These are phyloP conservation scores for Tetragonia tetragonoides DNA, from an alignment of 148 eudicot genomes.

Conservation along the genomic window DNA sequence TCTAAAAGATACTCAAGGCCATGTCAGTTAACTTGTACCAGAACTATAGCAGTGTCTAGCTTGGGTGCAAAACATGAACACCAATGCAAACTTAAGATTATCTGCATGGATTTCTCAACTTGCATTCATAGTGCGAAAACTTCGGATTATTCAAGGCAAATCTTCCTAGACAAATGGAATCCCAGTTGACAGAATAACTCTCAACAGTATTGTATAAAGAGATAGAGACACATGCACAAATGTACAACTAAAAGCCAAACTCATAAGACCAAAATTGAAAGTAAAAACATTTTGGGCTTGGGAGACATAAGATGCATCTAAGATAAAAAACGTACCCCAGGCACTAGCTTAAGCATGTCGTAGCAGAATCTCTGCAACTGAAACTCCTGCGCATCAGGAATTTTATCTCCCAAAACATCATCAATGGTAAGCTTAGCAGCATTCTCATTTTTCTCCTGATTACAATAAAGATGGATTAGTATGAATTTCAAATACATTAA, in stretches of 20 bases:
- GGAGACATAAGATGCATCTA: background rate
- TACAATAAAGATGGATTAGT: slow-evolving; percentile 18
- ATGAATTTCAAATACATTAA: background rate
- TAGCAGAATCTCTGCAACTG: slow-evolving; percentile 65
- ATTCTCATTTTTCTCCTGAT: slow-evolving; percentile 68
- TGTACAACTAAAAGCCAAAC: background rate
- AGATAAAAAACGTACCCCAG: slow-evolving; percentile 40
- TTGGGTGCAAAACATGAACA: too few species aligned
- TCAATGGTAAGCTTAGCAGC: slow-evolving; percentile 66
- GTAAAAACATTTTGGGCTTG: background rate
- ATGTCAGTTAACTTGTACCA: too few species aligned
- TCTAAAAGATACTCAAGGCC: too few species aligned
- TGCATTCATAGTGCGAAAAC: too few species aligned
- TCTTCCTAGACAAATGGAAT: background rate
- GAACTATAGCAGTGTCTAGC: too few species aligned
- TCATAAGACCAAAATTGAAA: background rate
- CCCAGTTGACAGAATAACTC: background rate
- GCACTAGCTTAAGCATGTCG: slow-evolving; percentile 51
- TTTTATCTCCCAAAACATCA: slow-evolving; percentile 85
- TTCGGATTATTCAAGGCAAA: too few species aligned
- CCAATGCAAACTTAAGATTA: too few species aligned
- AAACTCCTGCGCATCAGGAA: slow-evolving; percentile 73
- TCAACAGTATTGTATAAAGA: background rate
- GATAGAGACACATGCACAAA: background rate
- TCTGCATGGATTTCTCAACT: too few species aligned